Conservation (phyloP, 2,329 filamentous ascomycete genomes). For the Neonectria neomacrospora region DNA sequence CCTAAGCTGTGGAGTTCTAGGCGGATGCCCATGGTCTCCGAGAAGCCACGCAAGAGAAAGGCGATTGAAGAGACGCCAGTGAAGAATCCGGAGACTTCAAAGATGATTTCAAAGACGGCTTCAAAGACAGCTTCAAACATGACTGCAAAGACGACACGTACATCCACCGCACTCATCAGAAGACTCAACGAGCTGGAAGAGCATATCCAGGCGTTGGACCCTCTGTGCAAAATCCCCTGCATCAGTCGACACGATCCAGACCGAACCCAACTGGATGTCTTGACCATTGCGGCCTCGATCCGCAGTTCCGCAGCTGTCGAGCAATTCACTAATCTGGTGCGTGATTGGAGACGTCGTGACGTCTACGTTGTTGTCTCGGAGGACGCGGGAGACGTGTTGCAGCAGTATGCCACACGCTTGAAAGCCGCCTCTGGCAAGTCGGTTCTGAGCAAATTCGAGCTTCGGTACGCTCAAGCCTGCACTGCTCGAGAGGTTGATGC, state of each 20-base stretch:
- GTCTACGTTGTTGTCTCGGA: background rate
- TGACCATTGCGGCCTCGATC: background rate
- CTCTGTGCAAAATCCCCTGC: background rate
- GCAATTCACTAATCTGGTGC: constrained; percentile 3
- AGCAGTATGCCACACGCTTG: background rate
- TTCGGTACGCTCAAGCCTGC: background rate
- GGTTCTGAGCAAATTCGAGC: background rate
- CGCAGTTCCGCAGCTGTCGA: background rate
- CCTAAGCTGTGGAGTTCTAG: background rate
- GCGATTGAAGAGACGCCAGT: background rate
- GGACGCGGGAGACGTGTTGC: background rate
- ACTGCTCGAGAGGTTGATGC: background rate
- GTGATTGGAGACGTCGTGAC: background rate
- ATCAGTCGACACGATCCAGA: background rate
- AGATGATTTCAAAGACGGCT: too few species aligned
- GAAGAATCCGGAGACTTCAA: too few species aligned
- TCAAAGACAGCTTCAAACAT: too few species aligned
- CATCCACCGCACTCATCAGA: background rate
- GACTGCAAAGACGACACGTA: background rate
- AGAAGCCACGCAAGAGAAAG: background rate
- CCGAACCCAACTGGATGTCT: background rate
- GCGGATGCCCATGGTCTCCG: background rate
- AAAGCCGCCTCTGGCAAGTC: background rate
- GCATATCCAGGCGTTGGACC: background rate
- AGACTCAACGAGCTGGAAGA: background rate